These are phyloP conservation scores for Panicum hallii DNA, from an alignment of 202 grass and related monocot genomes.

Conservation along the genomic window DNA sequence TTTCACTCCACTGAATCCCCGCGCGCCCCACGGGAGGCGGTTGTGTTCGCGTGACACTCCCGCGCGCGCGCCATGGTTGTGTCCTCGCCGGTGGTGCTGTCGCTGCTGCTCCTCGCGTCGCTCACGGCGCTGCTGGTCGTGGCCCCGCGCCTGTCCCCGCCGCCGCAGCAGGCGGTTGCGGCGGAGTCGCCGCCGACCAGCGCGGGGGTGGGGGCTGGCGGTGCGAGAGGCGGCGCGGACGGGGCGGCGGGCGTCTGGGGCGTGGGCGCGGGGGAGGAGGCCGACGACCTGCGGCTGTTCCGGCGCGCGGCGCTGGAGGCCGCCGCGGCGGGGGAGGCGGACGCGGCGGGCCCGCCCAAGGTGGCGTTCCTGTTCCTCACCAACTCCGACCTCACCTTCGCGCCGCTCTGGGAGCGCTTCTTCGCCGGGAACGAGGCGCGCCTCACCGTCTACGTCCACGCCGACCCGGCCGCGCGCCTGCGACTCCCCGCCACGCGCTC, in stretches of 20 bases:
- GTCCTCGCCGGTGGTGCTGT: constrained; percentile 44
- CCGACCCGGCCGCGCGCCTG: constrained; percentile 52
- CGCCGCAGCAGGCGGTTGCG: background rate
- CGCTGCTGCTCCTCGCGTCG: constrained; percentile 48
- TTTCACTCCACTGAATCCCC: background rate
- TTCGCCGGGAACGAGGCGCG: constrained; percentile 52
- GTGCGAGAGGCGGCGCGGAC: background rate
- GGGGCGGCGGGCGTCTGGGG: background rate
- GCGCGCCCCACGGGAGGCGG: no score
- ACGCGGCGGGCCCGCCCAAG: constrained; percentile 43
- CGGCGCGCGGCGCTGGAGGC: constrained; percentile 51
- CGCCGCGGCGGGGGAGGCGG: background rate
- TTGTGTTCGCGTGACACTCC: background rate
- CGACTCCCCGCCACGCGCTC: constrained; percentile 38
- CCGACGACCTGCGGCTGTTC: constrained; percentile 46
- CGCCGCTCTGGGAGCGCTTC: constrained; percentile 78
- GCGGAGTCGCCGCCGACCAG: background rate
- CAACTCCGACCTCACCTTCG: constrained; percentile 75
- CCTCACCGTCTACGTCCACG: constrained; percentile 73
- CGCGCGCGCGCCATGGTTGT: background rate
- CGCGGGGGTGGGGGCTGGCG: background rate
- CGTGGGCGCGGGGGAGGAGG: background rate
- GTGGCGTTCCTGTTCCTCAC: constrained; percentile 87
- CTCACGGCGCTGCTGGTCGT: constrained; percentile 49
- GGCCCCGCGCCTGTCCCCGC: constrained; percentile 31